Conservation (phyloP, 2,329 filamentous ascomycete genomes). For the Monosporascus sp. region DNA sequence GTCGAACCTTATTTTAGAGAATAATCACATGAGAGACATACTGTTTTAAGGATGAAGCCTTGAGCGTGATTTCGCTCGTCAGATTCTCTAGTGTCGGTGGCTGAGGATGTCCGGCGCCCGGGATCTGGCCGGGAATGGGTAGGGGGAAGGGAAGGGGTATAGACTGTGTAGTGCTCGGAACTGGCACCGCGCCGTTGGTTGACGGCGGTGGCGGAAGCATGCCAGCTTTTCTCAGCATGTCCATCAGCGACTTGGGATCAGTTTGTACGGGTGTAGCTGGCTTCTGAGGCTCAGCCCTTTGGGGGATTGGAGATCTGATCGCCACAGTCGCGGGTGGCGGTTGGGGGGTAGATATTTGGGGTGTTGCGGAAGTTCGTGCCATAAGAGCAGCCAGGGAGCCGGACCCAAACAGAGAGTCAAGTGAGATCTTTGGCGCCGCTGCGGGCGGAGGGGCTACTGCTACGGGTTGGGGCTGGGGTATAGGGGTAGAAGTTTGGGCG, state of each 20-base stretch:
- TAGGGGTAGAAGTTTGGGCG: conserved; percentile 36
- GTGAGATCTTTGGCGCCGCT: conserved; percentile 37
- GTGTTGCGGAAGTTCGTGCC: conserved; percentile 46
- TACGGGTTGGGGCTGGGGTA: conserved; percentile 30
- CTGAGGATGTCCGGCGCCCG: conserved; percentile 22
- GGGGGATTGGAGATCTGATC: conserved; percentile 46
- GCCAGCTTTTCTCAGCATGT: conserved; percentile 63
- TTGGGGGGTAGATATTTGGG: conserved; percentile 43
- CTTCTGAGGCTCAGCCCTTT: conserved; percentile 35
- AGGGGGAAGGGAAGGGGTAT: conserved; percentile 27
- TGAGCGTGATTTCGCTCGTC: conserved; percentile 53
- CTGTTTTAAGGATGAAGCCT: conserved; percentile 67
- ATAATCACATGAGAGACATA: conserved; percentile 37
- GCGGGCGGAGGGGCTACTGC: conserved; percentile 32
- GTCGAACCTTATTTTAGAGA: conserved; percentile 6
- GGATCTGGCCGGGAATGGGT: conserved; percentile 28
- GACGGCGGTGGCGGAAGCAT: conserved; percentile 45
- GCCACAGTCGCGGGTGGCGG: conserved; percentile 34
- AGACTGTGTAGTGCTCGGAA: conserved; percentile 33
- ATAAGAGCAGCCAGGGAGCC: conserved; percentile 56
- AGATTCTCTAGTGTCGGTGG: conserved; percentile 26
- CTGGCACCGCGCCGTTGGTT: conserved; percentile 23
- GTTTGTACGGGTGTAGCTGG: conserved; percentile 29
- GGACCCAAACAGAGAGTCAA: conserved; percentile 55
- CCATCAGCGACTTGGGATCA: conserved; percentile 57